A percentile compares a stretch with the other conserved stretches of the same genome.
These are phyloP conservation scores for Xylaria sp. DNA, from an alignment of 2,329 filamentous ascomycete species.

Conservation along the genomic window DNA sequence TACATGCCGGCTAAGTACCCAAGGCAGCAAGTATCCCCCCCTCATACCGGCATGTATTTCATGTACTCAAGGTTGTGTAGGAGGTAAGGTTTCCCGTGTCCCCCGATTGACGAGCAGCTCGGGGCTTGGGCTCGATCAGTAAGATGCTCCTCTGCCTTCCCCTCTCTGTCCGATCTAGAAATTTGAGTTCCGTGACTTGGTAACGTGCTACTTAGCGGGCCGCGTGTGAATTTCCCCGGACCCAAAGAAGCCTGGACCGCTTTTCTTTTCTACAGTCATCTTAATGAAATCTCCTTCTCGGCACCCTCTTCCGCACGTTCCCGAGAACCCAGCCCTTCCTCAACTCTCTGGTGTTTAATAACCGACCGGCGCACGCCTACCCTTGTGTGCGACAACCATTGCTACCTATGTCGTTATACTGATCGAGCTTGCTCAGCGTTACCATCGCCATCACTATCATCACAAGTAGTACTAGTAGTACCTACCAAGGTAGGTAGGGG, in stretches of 20 bases:
- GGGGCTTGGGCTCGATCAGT: conserved; percentile 10
- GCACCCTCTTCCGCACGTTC: conserved; percentile 36
- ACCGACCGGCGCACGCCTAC: conserved; percentile 4
- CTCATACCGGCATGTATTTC: not conserved
- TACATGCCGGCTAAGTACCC: not conserved
- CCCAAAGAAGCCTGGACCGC: conserved; percentile 19
- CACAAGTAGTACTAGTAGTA: not conserved
- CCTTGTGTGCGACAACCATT: conserved; percentile 5
- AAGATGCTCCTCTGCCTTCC: not conserved
- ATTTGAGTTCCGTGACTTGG: conserved; percentile 25
- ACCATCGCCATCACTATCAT: not conserved
- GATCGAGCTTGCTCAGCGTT: not conserved
- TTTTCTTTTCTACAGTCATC: conserved; percentile 14
- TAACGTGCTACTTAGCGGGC: conserved; percentile 15
- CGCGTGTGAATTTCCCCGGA: conserved; percentile 30
- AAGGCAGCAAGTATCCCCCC: not conserved
- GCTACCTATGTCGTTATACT: too few relatives aligned
- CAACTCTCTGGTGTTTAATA: conserved; percentile 13
- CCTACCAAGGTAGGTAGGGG: too few relatives aligned
- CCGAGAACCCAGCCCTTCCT: conserved; percentile 23
- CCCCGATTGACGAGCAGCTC: conserved; percentile 11
- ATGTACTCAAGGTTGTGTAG: not conserved
- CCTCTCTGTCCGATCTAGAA: conserved; percentile 20
- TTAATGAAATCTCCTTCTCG: conserved; percentile 18
- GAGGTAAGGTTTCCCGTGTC: conserved; percentile 10